Evolutionary conservation across 2,329 filamentous ascomycete species (phyloP), one percentile per base, ranked within the genome.

Genomic region (Lojkania enalia): DNA sequence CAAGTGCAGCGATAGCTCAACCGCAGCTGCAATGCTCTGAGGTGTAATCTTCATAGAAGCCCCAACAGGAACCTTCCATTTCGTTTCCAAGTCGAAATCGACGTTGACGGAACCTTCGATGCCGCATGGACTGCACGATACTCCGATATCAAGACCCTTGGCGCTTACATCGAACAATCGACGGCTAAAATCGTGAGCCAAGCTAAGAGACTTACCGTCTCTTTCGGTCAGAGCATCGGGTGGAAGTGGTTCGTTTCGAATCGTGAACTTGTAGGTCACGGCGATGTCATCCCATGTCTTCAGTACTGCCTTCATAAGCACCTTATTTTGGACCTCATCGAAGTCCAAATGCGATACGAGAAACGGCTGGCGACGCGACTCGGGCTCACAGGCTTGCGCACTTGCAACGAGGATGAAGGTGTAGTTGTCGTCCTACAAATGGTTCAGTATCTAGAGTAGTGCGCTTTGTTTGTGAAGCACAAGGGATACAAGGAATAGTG

Each of bases 341-440:
- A 47, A 58, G 18, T 29, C n/a, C 19, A 58, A 39, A 29, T 49
- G 29, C 7, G 42, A 45, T 4, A 58, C 51, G 3, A 49, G 37
- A 32, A 53, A 59, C 4, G 55, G 54, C 15, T 45, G 47, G 7
- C 55, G 37, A 15, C 54, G 35, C 32, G 38, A 44, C 20, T 57
- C 45, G 23, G 42, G 42, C 4, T 41, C 52, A 36, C 54, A 59
- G 6, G 37, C 48, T 15, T 42, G 45, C 27, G 45, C 38, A 20
- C 49, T 53, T 11, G 55, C 45, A 20, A 59, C 52, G 42, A 59
- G 54, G 36, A 59, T 42, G 44, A 59, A 59, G 5, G 46, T 42
- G 25, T 51, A 30, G 38, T 57, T 51, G 19, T 39, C 48, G 18
- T 46, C 46, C 14, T 48, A 29, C 23, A 27, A 27, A 7, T 27